These are phyloP conservation scores for Thermomucor indicae-seudaticae DNA, from an alignment of 371 early-diverging fungal species.

Conservation along the genomic window DNA sequence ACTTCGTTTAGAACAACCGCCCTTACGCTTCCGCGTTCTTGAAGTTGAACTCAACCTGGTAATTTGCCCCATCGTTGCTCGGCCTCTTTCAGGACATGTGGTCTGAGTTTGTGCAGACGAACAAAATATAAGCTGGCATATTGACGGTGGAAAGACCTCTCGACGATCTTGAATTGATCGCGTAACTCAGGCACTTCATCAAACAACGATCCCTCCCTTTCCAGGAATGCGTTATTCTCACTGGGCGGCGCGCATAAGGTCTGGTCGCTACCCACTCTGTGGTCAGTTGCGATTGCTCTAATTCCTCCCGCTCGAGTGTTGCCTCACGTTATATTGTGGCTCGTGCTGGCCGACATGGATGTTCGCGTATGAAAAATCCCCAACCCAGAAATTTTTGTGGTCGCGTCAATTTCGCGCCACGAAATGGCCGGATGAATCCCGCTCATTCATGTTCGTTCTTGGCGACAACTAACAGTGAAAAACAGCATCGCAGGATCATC, in stretches of 20 bases:
- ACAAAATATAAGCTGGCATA: constrained; percentile 84
- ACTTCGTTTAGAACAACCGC: not conserved
- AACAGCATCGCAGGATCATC: too few relatives aligned
- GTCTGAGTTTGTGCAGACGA: constrained; percentile 65
- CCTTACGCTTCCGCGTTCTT: not conserved
- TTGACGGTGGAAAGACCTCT: constrained; percentile 62
- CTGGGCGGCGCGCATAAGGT: not conserved
- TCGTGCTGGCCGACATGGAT: not conserved
- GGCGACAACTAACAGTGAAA: too few relatives aligned
- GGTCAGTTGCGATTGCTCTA: not conserved
- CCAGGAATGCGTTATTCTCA: constrained; percentile 2
- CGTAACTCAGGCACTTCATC: constrained; percentile 35
- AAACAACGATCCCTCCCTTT: constrained; percentile 19
- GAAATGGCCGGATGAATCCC: too few relatives aligned
- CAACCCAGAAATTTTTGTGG: too few relatives aligned
- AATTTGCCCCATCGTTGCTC: constrained; percentile 46
- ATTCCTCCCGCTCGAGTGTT: not conserved
- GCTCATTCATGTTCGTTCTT: too few relatives aligned
- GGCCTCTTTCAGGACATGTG: constrained; percentile 47
- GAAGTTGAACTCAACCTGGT: constrained; percentile 13
- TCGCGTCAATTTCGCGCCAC: too few relatives aligned
- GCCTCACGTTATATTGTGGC: not conserved
- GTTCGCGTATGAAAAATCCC: not conserved
- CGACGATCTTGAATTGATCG: constrained; percentile 42
- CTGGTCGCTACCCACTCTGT: not conserved